Base-by-base conservation (phyloP, 2,329 filamentous ascomycete species). In the Fusarium pseudograminearum region DNA sequence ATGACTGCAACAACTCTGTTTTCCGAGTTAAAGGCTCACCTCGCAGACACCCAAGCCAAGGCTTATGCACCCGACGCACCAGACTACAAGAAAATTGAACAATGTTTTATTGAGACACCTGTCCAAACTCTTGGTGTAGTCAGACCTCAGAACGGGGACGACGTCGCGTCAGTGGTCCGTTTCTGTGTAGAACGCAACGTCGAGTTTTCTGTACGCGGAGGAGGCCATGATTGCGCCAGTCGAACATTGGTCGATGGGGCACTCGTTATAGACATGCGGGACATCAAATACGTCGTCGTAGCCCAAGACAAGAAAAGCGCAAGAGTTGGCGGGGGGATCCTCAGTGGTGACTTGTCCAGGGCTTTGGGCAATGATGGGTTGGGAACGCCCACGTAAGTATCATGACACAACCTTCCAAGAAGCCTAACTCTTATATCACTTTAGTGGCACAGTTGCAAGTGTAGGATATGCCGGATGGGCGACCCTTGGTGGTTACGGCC, bases 401-500 rank as follows among this genome's bases (percentile, higher is more conserved):
- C 6, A 40, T 20, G 5, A 3, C n/a, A 3, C n/a, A 40, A 4
- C 8, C n/a, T 20, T 40, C 0, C 7, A 20, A 4, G 3, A 5
- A 38, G 0, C 18, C 14, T 40, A 6, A 20, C 8, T 3, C 36
- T 40, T 8, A 40, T 40, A 6, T 10, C 1, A 14, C 4, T 15
- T 2, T 3, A 61, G 58, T 7, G 52, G 33, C 1, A 64, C 45
- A 1, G 12, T 65, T 2, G 38, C 38, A 2, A 40, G 38, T 7
- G 59, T 66, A 4, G 68, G 68, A n/a, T 70, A 67, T 24, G 38
- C 50, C 3, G 67, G 68, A n/a, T 70, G 68, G 67, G 31, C 30
- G 0, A 70, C 59, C 0, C 48, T 65, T 4, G 68, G 68, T 0
- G 68, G 68, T 2, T 70, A 70, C 2, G 67, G 68, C 0, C 33